Base-by-base conservation (phyloP, 805 yeast species). In the Kuraishia hungarica region DNA sequence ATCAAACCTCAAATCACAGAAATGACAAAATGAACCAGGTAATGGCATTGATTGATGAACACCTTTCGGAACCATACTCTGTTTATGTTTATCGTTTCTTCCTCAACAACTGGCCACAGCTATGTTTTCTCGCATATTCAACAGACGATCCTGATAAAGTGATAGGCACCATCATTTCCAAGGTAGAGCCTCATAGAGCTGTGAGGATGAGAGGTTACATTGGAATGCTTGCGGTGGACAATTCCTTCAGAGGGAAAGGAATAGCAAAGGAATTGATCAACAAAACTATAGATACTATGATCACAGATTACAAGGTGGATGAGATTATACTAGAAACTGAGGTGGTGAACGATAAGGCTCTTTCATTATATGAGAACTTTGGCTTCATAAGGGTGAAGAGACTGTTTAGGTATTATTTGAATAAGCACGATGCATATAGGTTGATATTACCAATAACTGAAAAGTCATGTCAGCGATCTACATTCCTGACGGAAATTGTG, bases 271-370 rank as follows among this genome's bases (percentile, higher is more conserved):
- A 73, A 51, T 75, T 94, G 52, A 91, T 91, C 19, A 74, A 76
- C 51, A 62, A 74, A 55, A 81, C 87, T 4, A 77, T 93, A 3
- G 79, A 79, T 17, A 77, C 77, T 46, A 87, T 94, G 92, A 76
- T 77, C 6, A 62, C 68, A n/a, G 65, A 71, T 52, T 77, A 78
- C 56, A 72, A 80, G 1, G 89, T 92, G 49, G 98, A 94, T 69
- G 99, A 94, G 68, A 82, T 92, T n/a, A 86, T 86, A 74, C 74
- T 94, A 57, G 99, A 94, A 66, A 89, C 99, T 0, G 98, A 94
- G 66, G 94, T 87, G 5, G 83, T 80, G 22, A 94, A 94, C 64
- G 61, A 62, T 52, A 62, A 64, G 22, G 74, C 74, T 17, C 58
- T 71, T 46, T 57, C 61, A n/a, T 57, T 71, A 54, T 71, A 71